Evolutionary conservation across 2,329 filamentous ascomycete species (phyloP), one percentile per base, ranked within the genome.

Genomic region (Ophiosphaerella korrae): DNA sequence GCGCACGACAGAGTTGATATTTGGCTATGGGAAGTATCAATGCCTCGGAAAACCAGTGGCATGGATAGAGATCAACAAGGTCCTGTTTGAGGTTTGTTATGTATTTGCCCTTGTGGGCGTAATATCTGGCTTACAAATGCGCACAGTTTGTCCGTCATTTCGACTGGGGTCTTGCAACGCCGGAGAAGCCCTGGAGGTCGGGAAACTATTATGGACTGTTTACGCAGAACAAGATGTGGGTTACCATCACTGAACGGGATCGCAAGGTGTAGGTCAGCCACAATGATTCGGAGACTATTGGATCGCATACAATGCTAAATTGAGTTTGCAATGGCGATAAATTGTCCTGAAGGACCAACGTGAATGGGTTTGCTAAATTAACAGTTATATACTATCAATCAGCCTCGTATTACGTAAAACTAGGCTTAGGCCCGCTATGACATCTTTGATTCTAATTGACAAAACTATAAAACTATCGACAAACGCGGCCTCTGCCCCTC

Each of bases 41-140:
- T 73, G 70, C 50, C 48, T 73, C 9, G 68, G 70, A 7, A 63
- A 65, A 42, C 52, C 60, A 2, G 62, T 72, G 13, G 70, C 69
- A 4, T 66, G 61, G 59, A 48, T 73, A 43, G 67, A 74, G 54
- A 60, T 71, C 7, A 66, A 59, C 29, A 74, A 73, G 50, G 58
- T 74, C 1, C 64, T 74, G 33, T 72, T 77, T 3, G 76, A 80
- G 73, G 75, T 76, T 40, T n/a, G 53, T 52, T 11, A 1, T n/a
- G 1, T 29, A 34, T 26, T 12, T 9, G 38, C 26, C 3, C 23
- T 35, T 42, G n/a, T 32, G 2, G 2, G 24, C 2, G 5, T 5
- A 4, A 2, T 13, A 1, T 7, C 12, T 1, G 14, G 32, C 16
- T 51, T 1, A 42, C 26, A 31, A 5, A 23, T 11, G 3, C 5